phyloP scores from a whole-genome alignment of 75 land plant species.

The Cunninghamia lanceolata region DNA sequence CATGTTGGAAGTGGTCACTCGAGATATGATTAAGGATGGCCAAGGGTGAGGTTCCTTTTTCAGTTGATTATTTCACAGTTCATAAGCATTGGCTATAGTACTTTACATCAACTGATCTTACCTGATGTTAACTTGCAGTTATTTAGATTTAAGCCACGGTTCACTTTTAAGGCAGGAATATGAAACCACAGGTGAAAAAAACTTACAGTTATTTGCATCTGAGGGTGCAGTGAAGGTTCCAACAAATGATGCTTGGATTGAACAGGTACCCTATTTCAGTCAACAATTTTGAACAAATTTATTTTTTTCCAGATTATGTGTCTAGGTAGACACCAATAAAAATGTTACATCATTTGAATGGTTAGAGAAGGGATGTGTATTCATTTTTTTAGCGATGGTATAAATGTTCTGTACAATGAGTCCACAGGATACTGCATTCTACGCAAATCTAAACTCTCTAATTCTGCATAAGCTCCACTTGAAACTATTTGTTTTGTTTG shows the following conservation, averaged over 20 bases:
- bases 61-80: background rate
- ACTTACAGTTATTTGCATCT: slow-evolving; percentile 60
- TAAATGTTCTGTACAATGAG: background rate
- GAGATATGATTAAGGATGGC: slow-evolving; percentile 70
- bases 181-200: slow-evolving; percentile 22
- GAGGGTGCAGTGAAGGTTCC: slow-evolving; percentile 66
- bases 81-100: background rate
- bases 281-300: background rate
- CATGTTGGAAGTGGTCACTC: slow-evolving; percentile 84
- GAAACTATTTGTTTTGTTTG: background rate
- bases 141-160: slow-evolving; percentile 64
- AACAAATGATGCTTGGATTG: slow-evolving; percentile 67
- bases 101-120: background rate
- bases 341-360: background rate
- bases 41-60: slow-evolving; percentile 23
- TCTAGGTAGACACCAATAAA: background rate
- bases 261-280: slow-evolving; percentile 54
- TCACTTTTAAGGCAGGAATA: slow-evolving; percentile 7
- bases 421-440: background rate
- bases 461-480: background rate
- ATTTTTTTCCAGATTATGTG: background rate
- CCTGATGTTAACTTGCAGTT: slow-evolving; percentile 16
- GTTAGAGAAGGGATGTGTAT: background rate
- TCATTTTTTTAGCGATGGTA: background rate
- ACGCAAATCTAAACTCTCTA: background rate